Percentiles rank a stretch among this genome's conserved stretches.
Evolutionary conservation across 805 yeast species (phyloP).

Genomic region (Kuraishia piskuri): DNA sequence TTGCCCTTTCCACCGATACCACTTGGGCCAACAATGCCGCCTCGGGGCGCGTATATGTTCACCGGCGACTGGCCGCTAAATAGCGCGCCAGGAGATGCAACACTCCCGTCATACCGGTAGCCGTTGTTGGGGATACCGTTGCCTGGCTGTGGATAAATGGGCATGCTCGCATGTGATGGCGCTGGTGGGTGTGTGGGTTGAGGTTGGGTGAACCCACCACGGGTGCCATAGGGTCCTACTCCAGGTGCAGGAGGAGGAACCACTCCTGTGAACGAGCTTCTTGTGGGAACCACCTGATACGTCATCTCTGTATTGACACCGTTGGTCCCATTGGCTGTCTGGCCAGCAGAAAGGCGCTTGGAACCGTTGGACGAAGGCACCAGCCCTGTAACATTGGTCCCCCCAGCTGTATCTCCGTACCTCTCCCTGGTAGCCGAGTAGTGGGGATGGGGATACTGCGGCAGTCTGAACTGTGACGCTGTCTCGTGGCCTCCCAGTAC

Average conservation of each 20-base stretch:
- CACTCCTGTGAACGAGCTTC: neutral
- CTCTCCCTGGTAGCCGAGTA: neutral
- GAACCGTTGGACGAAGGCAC: neutral
- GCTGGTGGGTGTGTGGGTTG: too few species aligned
- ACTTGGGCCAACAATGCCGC: neutral
- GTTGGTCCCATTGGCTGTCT: too few species aligned
- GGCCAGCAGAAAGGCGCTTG: too few species aligned
- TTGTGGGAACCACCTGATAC: neutral
- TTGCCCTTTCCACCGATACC: neutral
- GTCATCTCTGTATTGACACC: too few species aligned
- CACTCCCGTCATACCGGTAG: neutral
- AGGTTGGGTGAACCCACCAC: neutral
- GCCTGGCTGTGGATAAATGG: neutral
- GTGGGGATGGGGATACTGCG: neutral
- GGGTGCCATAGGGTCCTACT: neutral
- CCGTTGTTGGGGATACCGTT: neutral
- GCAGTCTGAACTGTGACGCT: neutral
- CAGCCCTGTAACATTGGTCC: too few species aligned
- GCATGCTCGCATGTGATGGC: neutral
- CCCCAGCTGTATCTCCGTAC: neutral
- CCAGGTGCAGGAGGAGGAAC: neutral
- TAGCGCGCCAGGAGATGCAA: neutral
- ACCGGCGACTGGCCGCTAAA: neutral
- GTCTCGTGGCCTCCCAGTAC: neutral
- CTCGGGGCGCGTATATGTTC: neutral